A percentile compares a stretch with the other conserved stretches of the same genome.
These are phyloP conservation scores for Sclerotinia borealis DNA, from an alignment of 2,329 filamentous ascomycete species.

Conservation along the genomic window DNA sequence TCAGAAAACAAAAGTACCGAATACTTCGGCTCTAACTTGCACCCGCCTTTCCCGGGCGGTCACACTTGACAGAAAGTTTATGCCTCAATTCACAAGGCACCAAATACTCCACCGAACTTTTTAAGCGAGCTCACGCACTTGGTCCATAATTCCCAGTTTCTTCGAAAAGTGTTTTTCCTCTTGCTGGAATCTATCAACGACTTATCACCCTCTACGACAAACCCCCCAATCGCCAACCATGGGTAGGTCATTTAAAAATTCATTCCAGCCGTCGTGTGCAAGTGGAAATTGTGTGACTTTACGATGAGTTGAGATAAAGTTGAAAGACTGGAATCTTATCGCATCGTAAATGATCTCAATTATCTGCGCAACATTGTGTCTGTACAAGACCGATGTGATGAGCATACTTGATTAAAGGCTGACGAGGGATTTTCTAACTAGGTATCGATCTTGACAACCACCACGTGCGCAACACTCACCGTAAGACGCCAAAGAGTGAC, in stretches of 20 bases:
- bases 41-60: not conserved
- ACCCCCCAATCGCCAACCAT: constrained; percentile 32
- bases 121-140: constrained; percentile 11
- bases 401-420: constrained; percentile 63
- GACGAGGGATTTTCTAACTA: constrained; percentile 49
- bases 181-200: constrained; percentile 5
- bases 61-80: not conserved
- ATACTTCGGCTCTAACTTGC: not conserved
- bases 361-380: constrained; percentile 32
- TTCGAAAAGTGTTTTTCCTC: constrained; percentile 13
- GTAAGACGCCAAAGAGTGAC: constrained; percentile 94
- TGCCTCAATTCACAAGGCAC: not conserved
- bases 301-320: constrained; percentile 11
- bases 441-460: constrained; percentile 68
- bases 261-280: constrained; percentile 33
- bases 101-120: not conserved
- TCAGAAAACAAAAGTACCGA: not conserved
- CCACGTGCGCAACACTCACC: constrained; percentile 69
- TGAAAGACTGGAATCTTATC: constrained; percentile 17
- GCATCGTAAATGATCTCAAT: constrained; percentile 21
- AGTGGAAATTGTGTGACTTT: constrained; percentile 30
- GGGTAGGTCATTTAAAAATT: constrained; percentile 34
- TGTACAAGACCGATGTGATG: constrained; percentile 37
- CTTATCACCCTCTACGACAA: constrained; percentile 13
- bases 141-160: constrained; percentile 11